Evolutionary conservation across 805 yeast genomes (phyloP), one percentile per base, ranked within the genome.

Genomic region (Yarrowia divulgata): DNA sequence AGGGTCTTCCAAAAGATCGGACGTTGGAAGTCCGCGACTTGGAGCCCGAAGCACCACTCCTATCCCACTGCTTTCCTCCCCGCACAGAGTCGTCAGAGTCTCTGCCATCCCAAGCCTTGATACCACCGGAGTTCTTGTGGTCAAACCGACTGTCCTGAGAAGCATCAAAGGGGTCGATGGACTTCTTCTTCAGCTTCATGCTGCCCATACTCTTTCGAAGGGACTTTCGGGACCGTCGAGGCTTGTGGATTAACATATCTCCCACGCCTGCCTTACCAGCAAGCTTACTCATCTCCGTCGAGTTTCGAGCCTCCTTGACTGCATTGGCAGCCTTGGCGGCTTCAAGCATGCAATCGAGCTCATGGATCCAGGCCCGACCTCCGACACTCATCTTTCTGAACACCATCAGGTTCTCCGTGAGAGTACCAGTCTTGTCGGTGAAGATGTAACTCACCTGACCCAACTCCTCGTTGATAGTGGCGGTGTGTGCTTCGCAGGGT

Each of bases 401-500:
- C 35, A 94, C 80, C 99, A 95, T 95, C 74, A 88, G 80, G 76
- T 95, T 95, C 74, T 95, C 98, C 0, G 99, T 95, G 71, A 95
- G 83, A 0, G 99, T 95, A 10, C 99, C 99, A 0, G 99, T 95
- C 78, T 95, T 95, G 79, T 95, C 99, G 71, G 97, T 90, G 77
- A 95, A 95, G 3, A 95, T 85, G 76, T 94, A 93, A 62, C 97
- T 89, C 0, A 96, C 98, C 77, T 95, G 99, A 2, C 99, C 99
- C 74, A 95, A 81, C 79, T 95, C 99, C 77, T 95, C 99, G 72
- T 95, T 84, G 73, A 95, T 92, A 0, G 98, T 91, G 0, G 98
- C 97, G 0, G 98, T 93, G 76, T 94, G 88, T 0, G 97, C 96
- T 74, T 91, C 97, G 60, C 97, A 94, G 0, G 97, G 97, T 0